Conservation (phyloP, 2,329 filamentous ascomycete genomes). For the Calonectria hongkongensis region DNA sequence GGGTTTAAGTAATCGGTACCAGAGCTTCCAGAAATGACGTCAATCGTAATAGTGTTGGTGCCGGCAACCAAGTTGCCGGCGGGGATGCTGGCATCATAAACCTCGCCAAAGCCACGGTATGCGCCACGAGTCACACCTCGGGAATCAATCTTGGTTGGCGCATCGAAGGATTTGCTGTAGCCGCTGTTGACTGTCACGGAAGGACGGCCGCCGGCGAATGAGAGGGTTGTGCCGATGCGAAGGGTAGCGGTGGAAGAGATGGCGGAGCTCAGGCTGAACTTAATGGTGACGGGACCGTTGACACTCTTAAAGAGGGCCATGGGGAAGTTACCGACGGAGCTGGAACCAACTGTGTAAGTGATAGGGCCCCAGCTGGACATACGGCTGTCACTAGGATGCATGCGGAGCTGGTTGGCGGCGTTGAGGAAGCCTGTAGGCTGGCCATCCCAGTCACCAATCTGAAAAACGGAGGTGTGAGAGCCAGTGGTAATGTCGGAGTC, state of each 20-base stretch:
- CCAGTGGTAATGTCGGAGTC: constrained; percentile 64
- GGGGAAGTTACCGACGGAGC: constrained; percentile 72
- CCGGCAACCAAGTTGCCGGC: constrained; percentile 75
- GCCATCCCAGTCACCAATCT: constrained; percentile 80
- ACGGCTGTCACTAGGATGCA: constrained; percentile 80
- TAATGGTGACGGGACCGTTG: constrained; percentile 77
- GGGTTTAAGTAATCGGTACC: constrained; percentile 74
- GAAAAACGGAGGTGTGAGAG: constrained; percentile 73
- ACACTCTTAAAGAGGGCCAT: constrained; percentile 79
- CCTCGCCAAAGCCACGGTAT: constrained; percentile 78
- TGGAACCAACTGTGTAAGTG: constrained; percentile 78
- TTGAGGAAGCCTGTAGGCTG: constrained; percentile 79
- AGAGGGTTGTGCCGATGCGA: constrained; percentile 78
- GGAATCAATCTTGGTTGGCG: constrained; percentile 78
- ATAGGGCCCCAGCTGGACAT: constrained; percentile 77
- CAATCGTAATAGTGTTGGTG: constrained; percentile 78
- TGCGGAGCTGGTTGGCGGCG: constrained; percentile 78
- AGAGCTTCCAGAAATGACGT: constrained; percentile 74
- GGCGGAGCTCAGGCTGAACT: constrained; percentile 72
- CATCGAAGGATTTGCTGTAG: constrained; percentile 67
- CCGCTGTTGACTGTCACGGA: constrained; percentile 73
- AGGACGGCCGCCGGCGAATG: constrained; percentile 76
- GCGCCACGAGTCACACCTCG: constrained; percentile 80
- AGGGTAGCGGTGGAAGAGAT: constrained; percentile 73
- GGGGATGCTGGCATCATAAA: constrained; percentile 78